Percentiles rank a stretch among this genome's conserved stretches.
phyloP scores from a whole-genome alignment of 2,329 filamentous ascomycete species.

The Hymenoscyphus linearis region DNA sequence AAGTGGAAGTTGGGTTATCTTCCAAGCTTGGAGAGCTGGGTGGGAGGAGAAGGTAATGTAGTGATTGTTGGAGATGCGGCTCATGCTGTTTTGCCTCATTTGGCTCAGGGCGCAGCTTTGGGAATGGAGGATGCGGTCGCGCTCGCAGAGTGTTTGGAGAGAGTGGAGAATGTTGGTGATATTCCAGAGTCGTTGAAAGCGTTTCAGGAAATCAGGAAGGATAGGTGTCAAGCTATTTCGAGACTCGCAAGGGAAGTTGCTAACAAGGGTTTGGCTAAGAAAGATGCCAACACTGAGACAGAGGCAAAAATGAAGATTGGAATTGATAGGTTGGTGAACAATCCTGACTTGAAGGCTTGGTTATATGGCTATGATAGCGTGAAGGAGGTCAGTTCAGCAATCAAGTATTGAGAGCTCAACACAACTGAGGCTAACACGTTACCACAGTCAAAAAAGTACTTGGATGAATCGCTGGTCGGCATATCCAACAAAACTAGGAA shows the following conservation, averaged over 20 bases:
- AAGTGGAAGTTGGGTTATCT: neutral
- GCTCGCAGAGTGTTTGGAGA: neutral
- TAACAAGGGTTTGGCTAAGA: neutral
- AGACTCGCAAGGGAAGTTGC: neutral
- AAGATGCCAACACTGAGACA: neutral
- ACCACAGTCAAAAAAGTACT: neutral
- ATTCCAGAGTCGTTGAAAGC: neutral
- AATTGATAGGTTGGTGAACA: no score
- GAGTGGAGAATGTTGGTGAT: neutral
- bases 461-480: no score
- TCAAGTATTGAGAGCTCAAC: neutral
- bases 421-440: neutral
- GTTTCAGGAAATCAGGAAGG: neutral
- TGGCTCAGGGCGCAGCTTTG: neutral
- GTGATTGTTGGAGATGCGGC: neutral
- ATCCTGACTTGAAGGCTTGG: neutral
- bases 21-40: neutral
- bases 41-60: neutral
- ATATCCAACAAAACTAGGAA: no score
- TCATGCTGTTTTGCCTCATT: neutral
- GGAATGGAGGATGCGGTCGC: neutral
- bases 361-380: neutral
- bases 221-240: neutral
- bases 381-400: neutral
- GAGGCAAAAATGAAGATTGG: neutral